A percentile compares a stretch with the other conserved stretches of the same genome.
These are phyloP conservation scores for Puccinia hordei DNA, from an alignment of 1,284 basidiomycete species.

Conservation along the genomic window DNA sequence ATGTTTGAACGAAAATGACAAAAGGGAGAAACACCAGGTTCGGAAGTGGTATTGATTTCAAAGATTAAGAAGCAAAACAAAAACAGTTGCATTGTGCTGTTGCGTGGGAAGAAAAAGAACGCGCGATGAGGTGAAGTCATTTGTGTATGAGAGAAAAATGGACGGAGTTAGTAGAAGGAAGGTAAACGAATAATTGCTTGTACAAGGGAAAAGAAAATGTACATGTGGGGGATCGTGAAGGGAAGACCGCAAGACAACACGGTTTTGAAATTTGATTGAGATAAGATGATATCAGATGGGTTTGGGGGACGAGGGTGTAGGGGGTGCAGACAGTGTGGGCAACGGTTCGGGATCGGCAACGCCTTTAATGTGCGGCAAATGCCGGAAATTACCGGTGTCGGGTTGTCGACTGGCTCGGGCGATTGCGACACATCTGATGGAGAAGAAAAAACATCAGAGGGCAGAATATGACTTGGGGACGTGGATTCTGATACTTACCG, in stretches of 20 bases:
- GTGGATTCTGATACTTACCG: conserved; percentile 21
- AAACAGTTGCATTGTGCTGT: not conserved
- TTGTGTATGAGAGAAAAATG: too few relatives aligned
- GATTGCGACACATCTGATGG: conserved; percentile 49
- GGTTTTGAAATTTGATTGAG: too few relatives aligned
- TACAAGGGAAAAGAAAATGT: too few relatives aligned
- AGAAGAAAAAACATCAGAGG: not conserved
- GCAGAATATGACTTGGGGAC: not conserved
- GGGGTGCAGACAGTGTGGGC: not conserved
- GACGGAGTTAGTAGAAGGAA: too few relatives aligned
- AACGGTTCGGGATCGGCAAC: conserved; percentile 13
- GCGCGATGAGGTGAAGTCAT: too few relatives aligned
- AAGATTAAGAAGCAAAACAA: not conserved
- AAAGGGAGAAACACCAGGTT: not conserved
- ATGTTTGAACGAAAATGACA: not conserved
- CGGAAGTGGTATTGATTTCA: not conserved
- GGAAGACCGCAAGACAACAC: too few relatives aligned
- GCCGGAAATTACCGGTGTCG: conserved; percentile 34
- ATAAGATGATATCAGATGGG: not conserved
- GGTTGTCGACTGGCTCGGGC: conserved; percentile 39
- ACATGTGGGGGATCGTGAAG: too few relatives aligned
- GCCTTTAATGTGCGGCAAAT: conserved; percentile 34
- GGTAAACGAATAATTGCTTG: too few relatives aligned
- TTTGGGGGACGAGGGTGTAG: not conserved
- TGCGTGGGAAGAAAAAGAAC: too few relatives aligned